Evolutionary conservation across 106 monocot species (phyloP).

Genomic region (Apostasia shenzhenica): DNA sequence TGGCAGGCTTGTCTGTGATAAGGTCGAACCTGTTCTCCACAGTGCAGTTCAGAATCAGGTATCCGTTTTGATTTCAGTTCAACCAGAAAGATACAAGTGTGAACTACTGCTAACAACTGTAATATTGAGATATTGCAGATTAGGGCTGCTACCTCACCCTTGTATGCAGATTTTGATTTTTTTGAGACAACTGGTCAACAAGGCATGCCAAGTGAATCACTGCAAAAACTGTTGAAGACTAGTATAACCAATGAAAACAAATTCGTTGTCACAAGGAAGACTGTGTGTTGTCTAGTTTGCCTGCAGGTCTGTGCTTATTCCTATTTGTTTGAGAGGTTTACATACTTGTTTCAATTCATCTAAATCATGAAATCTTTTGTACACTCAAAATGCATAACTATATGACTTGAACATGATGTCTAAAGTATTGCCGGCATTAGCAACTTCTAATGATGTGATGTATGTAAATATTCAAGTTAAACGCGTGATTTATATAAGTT

Average conservation of each 20-base stretch:
- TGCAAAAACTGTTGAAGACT: not conserved
- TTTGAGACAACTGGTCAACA: not conserved
- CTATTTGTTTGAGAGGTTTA: not conserved
- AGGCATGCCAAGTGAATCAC: not conserved
- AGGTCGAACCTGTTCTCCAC: constrained; percentile 44
- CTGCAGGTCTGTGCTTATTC: not conserved
- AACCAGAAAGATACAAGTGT: not conserved
- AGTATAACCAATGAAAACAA: not conserved
- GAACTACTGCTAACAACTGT: not conserved
- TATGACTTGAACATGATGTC: no score
- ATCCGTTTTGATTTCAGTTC: not conserved
- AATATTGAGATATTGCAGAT: not conserved
- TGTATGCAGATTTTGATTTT: not conserved
- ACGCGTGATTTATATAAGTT: no score
- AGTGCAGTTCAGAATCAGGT: constrained; percentile 65
- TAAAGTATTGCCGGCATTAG: no score
- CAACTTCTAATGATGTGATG: no score
- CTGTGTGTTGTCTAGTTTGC: not conserved
- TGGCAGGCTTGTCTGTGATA: constrained; percentile 55
- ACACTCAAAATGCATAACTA: no score
- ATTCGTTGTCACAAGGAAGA: not conserved
- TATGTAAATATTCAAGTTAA: no score
- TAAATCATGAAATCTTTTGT: no score
- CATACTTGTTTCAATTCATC: no score
- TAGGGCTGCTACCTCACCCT: not conserved